A percentile compares a stretch with the other conserved stretches of the same genome.
Evolutionary conservation across 2,329 filamentous ascomycete species (phyloP).

Genomic region (Clarireedia sp.): DNA sequence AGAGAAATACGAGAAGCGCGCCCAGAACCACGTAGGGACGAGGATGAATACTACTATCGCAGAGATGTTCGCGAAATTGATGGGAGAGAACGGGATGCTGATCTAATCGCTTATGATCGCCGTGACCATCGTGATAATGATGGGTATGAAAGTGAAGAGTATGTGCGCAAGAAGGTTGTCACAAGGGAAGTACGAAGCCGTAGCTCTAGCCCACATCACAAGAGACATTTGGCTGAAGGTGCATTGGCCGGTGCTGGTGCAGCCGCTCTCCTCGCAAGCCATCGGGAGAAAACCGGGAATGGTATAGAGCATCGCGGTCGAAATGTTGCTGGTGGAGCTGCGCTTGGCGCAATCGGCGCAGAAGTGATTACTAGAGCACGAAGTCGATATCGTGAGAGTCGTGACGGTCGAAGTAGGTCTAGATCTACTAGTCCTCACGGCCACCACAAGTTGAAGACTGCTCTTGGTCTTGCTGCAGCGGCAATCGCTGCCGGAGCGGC

Average conservation of each 20-base stretch:
- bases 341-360: slow-evolving; percentile 54
- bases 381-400: slow-evolving; percentile 51
- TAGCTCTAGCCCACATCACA: slow-evolving; percentile 44
- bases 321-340: slow-evolving; percentile 43
- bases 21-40: slow-evolving; percentile 23
- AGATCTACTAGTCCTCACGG: slow-evolving; percentile 26
- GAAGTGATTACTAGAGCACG: slow-evolving; percentile 52
- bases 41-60: slow-evolving; percentile 32
- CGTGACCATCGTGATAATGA: slow-evolving; percentile 32
- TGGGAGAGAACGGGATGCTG: slow-evolving; percentile 21
- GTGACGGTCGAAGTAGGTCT: slow-evolving; percentile 32
- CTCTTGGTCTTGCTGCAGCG: slow-evolving; percentile 54
- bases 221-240: slow-evolving; percentile 54
- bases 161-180: slow-evolving; percentile 32
- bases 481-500: slow-evolving; percentile 58
- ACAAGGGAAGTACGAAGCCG: slow-evolving; percentile 40
- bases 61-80: slow-evolving; percentile 27
- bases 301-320: slow-evolving; percentile 23
- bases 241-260: slow-evolving; percentile 56
- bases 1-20: slow-evolving; percentile 20
- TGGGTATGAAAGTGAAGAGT: slow-evolving; percentile 38
- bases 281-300: slow-evolving; percentile 36
- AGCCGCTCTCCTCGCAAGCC: slow-evolving; percentile 49
- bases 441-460: slow-evolving; percentile 49
- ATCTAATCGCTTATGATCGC: slow-evolving; percentile 32